Evolutionary conservation across 306 rosid species (phyloP), one percentile per base, ranked within the genome.

Genomic region (Prunus padus): DNA sequence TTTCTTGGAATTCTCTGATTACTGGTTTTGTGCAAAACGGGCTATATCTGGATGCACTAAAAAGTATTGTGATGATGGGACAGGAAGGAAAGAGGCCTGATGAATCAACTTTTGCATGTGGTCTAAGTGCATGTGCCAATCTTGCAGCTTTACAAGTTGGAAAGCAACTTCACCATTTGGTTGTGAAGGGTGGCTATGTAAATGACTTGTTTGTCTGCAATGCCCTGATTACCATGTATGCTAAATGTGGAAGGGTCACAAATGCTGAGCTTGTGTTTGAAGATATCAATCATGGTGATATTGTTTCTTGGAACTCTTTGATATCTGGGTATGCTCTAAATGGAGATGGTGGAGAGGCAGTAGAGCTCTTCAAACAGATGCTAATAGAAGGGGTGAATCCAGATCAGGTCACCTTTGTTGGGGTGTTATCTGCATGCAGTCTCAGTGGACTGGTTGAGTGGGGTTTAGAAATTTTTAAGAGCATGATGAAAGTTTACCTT

Each of bases 231-330:
- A 74, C 88, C 60, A 88, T 91, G 97, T 93, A 93, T 49, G 87
- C 91, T 45, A 93, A 91, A 87, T 84, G 91, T 26, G 96, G 92
- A 78, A 74, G 78, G 71, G 75, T 88, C 11, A 50, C 31, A 44
- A 79, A 63, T 75, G 91, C 98, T 49, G 83, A 85, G 67, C 82
- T 76, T 26, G 82, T 88, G 69, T 93, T 93, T 55, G 67, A 77
- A 82, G 91, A 84, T 69, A 85, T 76, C 44, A 69, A 69, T 54
- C 33, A 67, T 25, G 73, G 72, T 11, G 97, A 93, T 67, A 82
- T 91, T 44, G 81, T 93, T 64, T 89, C 98, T 71, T 89, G 93
- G 93, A 93, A 93, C 79, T 89, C 97, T 71, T 80, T 93, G 84
- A 93, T 93, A 80, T 77, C 89, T 3, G 92, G 97, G 18, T 87